Evolutionary conservation across 352 stramenopile species (phyloP).

Genomic region (Globisporangium spiculum): DNA sequence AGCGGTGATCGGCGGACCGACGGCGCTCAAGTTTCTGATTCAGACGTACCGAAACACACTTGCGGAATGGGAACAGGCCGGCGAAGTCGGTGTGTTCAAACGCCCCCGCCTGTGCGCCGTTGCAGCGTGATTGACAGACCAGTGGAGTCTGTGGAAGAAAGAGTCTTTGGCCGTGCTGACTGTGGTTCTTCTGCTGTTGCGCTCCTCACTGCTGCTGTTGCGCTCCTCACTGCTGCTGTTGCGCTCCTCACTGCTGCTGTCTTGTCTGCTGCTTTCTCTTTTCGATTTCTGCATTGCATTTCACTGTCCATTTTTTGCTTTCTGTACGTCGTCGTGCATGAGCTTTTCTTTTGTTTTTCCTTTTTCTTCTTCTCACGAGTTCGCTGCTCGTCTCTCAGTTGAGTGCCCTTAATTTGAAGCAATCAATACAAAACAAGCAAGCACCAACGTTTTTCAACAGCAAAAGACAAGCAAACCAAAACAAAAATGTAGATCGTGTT

Average conservation of each 20-base stretch:
- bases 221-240: no score
- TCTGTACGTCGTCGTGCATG: conserved; percentile 3
- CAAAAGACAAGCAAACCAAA: background rate
- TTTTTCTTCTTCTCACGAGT: background rate
- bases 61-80: conserved; percentile 67
- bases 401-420: conserved; percentile 15
- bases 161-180: conserved; percentile 4
- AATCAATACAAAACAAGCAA: background rate
- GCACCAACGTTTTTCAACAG: conserved; percentile 6
- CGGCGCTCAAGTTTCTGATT: conserved; percentile 77
- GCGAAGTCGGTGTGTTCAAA: conserved; percentile 74
- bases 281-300: conserved; percentile 12
- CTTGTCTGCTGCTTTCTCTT: conserved; percentile 17
- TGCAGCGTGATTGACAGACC: conserved; percentile 36
- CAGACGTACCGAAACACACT: conserved; percentile 68
- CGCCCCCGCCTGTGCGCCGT: conserved; percentile 48
- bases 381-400: conserved; percentile 5
- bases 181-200: conserved; percentile 4
- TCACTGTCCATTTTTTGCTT: conserved; percentile 5
- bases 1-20: conserved; percentile 69
- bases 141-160: no score
- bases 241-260: conserved; percentile 8
- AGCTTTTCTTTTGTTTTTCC: conserved; percentile 3
- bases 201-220: conserved; percentile 9
- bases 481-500: background rate